phyloP scores from a whole-genome alignment of 73 alveolate species.

The Tetrahymena malaccensis region DNA sequence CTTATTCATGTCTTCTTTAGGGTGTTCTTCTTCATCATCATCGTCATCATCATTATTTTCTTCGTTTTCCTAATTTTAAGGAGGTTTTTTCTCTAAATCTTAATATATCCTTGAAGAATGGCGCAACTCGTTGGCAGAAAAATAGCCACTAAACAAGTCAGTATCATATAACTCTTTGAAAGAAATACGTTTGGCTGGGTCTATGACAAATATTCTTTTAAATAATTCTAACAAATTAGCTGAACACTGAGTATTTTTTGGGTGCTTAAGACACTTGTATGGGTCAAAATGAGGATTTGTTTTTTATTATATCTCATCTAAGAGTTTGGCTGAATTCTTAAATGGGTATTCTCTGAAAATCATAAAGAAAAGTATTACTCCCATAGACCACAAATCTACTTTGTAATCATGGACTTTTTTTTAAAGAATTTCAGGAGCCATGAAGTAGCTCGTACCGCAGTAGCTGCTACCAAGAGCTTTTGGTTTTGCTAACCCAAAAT shows the following conservation, averaged over 20 bases:
- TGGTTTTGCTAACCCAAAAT: background rate
- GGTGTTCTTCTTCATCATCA: background rate
- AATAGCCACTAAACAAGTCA: background rate
- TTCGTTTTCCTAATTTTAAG: background rate
- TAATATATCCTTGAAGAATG: background rate
- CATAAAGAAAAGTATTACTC: constrained; percentile 50
- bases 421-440: constrained; percentile 85
- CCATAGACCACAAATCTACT: constrained; percentile 77
- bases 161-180: background rate
- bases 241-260: background rate
- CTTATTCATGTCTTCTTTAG: background rate
- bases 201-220: background rate
- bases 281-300: background rate
- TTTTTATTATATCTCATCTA: background rate
- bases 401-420: constrained; percentile 57
- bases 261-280: background rate
- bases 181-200: background rate
- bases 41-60: background rate
- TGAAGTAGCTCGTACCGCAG: constrained; percentile 75
- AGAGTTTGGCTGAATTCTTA: background rate
- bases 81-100: background rate
- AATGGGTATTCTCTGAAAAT: background rate
- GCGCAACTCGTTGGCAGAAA: background rate
- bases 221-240: background rate
- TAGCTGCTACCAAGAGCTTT: background rate